A percentile compares a stretch with the other conserved stretches of the same genome.
Evolutionary conservation across 106 monocot genomes (phyloP).

Genomic region (Amphibolis antarctica): DNA sequence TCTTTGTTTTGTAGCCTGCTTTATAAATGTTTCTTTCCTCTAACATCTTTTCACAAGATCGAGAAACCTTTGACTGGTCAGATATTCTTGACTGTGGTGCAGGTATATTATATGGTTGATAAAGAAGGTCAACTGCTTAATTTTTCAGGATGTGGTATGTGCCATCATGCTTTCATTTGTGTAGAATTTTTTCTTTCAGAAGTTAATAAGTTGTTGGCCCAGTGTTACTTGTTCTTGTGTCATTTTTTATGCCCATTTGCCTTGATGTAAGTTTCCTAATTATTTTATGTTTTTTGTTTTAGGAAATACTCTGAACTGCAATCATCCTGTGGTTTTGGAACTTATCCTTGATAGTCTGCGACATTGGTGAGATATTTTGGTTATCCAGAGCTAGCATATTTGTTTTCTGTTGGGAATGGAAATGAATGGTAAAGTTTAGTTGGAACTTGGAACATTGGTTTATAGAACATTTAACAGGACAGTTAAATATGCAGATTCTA

Average conservation of each 20-base stretch:
- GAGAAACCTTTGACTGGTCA: neutral
- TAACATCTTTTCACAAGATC: neutral
- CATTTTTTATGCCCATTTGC: too few species aligned
- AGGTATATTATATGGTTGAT: slow-evolving; percentile 98
- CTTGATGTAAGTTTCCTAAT: neutral
- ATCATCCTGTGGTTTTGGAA: slow-evolving; percentile 96
- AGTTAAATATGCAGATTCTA: too few species aligned
- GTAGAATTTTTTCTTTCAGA: neutral
- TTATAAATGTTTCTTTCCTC: neutral
- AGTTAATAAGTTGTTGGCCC: neutral
- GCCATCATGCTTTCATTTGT: neutral
- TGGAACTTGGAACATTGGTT: too few species aligned
- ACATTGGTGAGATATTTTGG: slow-evolving; percentile 55
- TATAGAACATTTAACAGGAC: too few species aligned
- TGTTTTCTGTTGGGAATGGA: neutral
- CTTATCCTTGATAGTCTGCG: slow-evolving; percentile 93
- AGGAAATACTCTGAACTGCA: slow-evolving; percentile 98
- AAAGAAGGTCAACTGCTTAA: slow-evolving; percentile 44
- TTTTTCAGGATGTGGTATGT: slow-evolving; percentile 93
- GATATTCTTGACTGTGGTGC: slow-evolving; percentile 1
- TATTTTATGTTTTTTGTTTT: slow-evolving; percentile 1
- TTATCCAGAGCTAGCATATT: neutral
- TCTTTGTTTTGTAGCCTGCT: neutral
- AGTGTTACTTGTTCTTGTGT: too few species aligned
- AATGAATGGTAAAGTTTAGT: too few species aligned